These are phyloP conservation scores for Novymonas esmeraldas DNA, from an alignment of 208 protist genomes.

Conservation along the genomic window DNA sequence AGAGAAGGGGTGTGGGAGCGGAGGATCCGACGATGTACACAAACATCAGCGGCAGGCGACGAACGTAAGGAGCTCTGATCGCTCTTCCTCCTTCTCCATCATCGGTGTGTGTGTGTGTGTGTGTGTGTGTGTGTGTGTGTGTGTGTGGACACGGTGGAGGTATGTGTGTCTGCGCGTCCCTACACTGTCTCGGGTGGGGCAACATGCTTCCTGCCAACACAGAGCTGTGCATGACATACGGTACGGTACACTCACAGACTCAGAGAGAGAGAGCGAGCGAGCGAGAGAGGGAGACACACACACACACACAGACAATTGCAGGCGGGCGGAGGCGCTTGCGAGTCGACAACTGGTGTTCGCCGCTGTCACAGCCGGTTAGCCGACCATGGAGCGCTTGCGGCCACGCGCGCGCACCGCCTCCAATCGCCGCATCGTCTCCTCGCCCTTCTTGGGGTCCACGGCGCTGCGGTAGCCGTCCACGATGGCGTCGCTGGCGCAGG, in stretches of 20 bases:
- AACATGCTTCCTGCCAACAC: no score
- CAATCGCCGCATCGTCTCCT: constrained; percentile 58
- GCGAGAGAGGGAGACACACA: no score
- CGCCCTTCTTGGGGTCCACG: constrained; percentile 53
- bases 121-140: not conserved
- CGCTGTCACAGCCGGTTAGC: constrained; percentile 34
- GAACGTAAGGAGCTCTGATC: no score
- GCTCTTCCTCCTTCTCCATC: not conserved
- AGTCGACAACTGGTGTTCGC: not conserved
- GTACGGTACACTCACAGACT: not conserved
- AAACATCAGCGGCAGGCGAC: no score
- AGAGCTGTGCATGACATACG: not conserved
- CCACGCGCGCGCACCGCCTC: constrained; percentile 83
- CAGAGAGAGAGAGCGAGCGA: not conserved
- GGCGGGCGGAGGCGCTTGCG: not conserved
- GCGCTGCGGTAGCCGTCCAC: constrained; percentile 62
- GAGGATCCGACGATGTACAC: no score
- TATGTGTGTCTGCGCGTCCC: not conserved
- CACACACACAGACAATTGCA: not conserved
- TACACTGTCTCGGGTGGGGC: no score
- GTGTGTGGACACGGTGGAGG: not conserved
- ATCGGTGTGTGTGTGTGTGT: not conserved
- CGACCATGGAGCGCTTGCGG: constrained; percentile 91
- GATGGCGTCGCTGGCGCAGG: constrained; percentile 33
- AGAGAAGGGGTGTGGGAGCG: no score